Conservation (phyloP, 2,329 filamentous ascomycete species). For the Aspergillus puulaauensis region DNA sequence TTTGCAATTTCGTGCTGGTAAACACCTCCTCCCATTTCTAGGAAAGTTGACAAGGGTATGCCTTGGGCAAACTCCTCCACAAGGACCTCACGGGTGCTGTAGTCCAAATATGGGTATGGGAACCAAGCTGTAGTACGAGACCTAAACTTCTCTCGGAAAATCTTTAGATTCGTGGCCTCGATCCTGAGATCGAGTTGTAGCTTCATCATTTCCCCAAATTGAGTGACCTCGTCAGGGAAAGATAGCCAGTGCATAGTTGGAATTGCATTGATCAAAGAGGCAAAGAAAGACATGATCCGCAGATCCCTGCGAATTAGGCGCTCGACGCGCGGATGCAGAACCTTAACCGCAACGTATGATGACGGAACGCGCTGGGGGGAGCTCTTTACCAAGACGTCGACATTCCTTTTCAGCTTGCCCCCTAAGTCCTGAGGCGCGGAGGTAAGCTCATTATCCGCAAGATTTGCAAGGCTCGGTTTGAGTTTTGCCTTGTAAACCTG, state of each 20-base stretch:
- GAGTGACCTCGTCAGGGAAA: conserved; percentile 85
- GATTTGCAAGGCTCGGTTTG: conserved; percentile 71
- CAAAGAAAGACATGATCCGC: conserved; percentile 92
- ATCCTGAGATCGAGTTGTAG: conserved; percentile 95
- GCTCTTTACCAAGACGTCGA: conserved; percentile 83
- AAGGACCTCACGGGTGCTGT: conserved; percentile 86
- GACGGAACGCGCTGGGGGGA: conserved; percentile 83
- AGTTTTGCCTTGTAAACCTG: conserved; percentile 97
- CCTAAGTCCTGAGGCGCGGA: conserved; percentile 59
- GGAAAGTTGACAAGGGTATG: conserved; percentile 84
- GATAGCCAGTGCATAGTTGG: conserved; percentile 98
- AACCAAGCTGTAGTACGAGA: conserved; percentile 93
- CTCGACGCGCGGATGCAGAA: conserved; percentile 89
- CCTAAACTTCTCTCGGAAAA: conserved; percentile 88
- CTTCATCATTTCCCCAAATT: conserved; percentile 99
- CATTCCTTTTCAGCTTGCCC: conserved; percentile 72
- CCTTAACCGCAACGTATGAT: conserved; percentile 91
- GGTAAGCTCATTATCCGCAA: conserved; percentile 57
- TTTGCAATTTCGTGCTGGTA: conserved; percentile 94
- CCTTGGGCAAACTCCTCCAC: conserved; percentile 96
- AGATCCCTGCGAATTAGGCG: conserved; percentile 86
- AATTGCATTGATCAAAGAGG: conserved; percentile 75
- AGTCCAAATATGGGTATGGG: conserved; percentile 88
- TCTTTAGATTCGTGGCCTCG: conserved; percentile 81
- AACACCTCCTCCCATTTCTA: conserved; percentile 85